Base-by-base conservation (phyloP, 805 yeast genomes). In the Monosporozyma solicola region DNA sequence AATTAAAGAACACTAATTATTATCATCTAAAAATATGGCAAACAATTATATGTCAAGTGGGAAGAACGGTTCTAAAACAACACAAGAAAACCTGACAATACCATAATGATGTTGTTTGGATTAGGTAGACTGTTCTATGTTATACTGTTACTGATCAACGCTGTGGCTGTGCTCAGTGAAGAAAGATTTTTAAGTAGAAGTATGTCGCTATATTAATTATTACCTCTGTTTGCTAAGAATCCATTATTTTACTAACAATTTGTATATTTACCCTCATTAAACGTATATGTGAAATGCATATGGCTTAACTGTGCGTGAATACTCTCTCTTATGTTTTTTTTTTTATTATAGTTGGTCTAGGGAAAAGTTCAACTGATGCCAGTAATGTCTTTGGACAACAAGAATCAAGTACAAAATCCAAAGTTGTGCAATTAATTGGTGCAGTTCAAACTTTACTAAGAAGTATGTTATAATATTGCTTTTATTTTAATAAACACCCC, bases 101-200 rank as follows among this genome's bases (percentile, higher is more conserved):
- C n/a, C 22, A 43, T 2, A 33, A 58, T 35, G 52, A 62, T 65
- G 65, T 74, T 81, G 76, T 82, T 82, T 68, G 85, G 86, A 16
- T 68, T 82, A 45, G 85, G 85, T 10, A 80, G 75, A 62, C 69
- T 82, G 33, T 73, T 81, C 53, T 82, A 81, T 60, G 80, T 74
- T 45, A 68, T 76, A 6, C 67, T 82, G 20, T 65, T 87, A 41
- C 69, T 85, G 53, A 78, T 85, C 48, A 87, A 87, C 66, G 80
- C 92, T 0, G 78, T 87, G 31, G 94, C 94, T 0, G 84, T 87
- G 37, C 75, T 87, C 51, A 85, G 85, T 64, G 95, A 87, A 61
- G 94, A 87, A 61, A 72, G 95, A 54, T 87, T 87, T 61, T 72
- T 87, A 54, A 82, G 83, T 61, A 74, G 95, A 70, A 79, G 68